Evolutionary conservation across 768 basidiomycete species (phyloP).

Genomic region (Leccinellum luteum): DNA sequence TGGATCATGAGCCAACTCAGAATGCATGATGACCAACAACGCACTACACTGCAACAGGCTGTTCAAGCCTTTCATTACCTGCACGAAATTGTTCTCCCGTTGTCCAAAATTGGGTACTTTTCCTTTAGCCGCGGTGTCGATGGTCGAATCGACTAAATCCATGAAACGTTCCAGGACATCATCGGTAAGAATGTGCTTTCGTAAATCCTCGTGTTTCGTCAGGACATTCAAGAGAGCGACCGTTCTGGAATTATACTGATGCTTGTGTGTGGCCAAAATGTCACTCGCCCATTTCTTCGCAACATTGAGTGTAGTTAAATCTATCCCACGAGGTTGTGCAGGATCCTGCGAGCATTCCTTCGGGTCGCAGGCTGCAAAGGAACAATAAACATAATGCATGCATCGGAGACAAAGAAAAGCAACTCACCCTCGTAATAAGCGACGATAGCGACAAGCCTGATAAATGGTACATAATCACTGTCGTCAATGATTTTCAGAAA

Average conservation of each 20-base stretch:
- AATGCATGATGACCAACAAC: neutral
- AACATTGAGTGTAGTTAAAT: neutral
- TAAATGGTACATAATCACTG: constrained; percentile 9
- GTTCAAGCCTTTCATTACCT: constrained; percentile 22
- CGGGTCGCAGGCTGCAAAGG: constrained; percentile 8
- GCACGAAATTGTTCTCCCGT: constrained; percentile 8
- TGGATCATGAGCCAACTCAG: neutral
- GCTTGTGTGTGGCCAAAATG: constrained; percentile 13
- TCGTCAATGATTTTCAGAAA: constrained; percentile 10
- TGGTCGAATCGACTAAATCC: constrained; percentile 11
- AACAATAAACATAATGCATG: neutral
- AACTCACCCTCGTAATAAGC: constrained; percentile 25
- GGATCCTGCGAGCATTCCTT: neutral
- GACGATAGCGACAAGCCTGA: constrained; percentile 20
- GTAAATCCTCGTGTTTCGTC: constrained; percentile 15
- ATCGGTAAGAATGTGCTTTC: constrained; percentile 11
- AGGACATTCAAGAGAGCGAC: constrained; percentile 23
- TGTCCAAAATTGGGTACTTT: neutral
- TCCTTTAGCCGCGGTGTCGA: neutral
- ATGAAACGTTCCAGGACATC: constrained; percentile 14
- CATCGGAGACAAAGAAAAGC: neutral
- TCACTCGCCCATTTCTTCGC: constrained; percentile 13
- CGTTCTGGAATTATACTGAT: constrained; percentile 19
- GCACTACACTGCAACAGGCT: constrained; percentile 17
- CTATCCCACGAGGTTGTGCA: neutral